Evolutionary conservation across 2,329 filamentous ascomycete genomes (phyloP).

Genomic region (Ophiosphaerella herpotricha): DNA sequence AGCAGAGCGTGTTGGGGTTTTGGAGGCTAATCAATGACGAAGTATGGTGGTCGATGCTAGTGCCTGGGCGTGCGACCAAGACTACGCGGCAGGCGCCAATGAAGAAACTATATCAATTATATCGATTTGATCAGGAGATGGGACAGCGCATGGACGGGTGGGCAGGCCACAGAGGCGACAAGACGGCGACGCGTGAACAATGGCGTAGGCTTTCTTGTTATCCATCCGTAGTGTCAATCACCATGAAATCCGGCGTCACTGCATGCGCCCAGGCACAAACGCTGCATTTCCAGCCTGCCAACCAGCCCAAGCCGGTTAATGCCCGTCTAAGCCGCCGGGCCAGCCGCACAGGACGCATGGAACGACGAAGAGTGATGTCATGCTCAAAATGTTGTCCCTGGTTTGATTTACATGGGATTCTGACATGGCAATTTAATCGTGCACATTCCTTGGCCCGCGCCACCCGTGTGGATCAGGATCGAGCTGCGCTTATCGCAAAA

Average conservation of each 20-base stretch:
- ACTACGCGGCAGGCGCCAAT: constrained; percentile 6
- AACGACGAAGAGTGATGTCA: constrained; percentile 3
- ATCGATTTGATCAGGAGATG: too few species aligned
- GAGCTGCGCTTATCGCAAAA: not conserved
- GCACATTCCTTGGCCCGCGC: not conserved
- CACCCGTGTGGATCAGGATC: not conserved
- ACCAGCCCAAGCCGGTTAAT: constrained; percentile 2
- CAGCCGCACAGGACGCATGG: not conserved
- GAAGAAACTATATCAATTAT: not conserved
- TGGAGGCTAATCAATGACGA: too few species aligned
- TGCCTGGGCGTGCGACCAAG: constrained; percentile 3
- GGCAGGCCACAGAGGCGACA: too few species aligned
- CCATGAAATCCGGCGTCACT: constrained; percentile 2
- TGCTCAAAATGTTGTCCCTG: not conserved
- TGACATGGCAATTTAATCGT: not conserved
- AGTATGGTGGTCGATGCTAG: not conserved
- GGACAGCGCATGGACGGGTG: too few species aligned
- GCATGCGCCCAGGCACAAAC: constrained; percentile 3
- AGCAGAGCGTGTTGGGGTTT: not conserved
- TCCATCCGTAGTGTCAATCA: constrained; percentile 1
- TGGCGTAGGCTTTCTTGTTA: not conserved
- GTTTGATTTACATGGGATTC: not conserved
- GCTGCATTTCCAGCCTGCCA: not conserved
- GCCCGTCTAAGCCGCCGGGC: constrained; percentile 2
- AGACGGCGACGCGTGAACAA: not conserved